phyloP scores from a whole-genome alignment of 73 alveolate species.

The Tetrahymena malaccensis region DNA sequence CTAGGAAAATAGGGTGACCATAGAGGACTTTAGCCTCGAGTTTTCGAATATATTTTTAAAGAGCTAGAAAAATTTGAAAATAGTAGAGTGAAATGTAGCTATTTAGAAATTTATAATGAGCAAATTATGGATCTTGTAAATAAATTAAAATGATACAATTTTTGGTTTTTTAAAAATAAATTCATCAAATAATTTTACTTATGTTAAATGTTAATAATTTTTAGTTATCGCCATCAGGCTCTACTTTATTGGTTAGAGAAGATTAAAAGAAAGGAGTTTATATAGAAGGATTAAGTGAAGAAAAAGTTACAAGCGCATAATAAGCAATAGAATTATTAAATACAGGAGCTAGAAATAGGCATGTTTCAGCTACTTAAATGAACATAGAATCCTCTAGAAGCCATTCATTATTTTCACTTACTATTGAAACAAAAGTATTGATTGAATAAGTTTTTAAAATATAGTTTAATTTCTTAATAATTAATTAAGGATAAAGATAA shows the following conservation, averaged over 20 bases:
- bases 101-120: constrained; percentile 71
- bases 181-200: background rate
- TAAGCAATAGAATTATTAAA: constrained; percentile 62
- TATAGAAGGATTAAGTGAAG: constrained; percentile 77
- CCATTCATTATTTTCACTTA: constrained; percentile 71
- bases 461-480: background rate
- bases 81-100: constrained; percentile 48
- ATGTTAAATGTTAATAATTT: too few species aligned
- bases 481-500: background rate
- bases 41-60: constrained; percentile 54
- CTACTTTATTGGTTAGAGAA: constrained; percentile 43
- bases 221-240: background rate
- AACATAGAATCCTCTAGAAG: constrained; percentile 77
- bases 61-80: constrained; percentile 25
- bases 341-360: constrained; percentile 73
- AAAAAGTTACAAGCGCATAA: constrained; percentile 41
- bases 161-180: too few species aligned
- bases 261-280: constrained; percentile 71
- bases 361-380: constrained; percentile 79
- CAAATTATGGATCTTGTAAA: constrained; percentile 46
- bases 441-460: background rate
- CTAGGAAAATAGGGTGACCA: constrained; percentile 62
- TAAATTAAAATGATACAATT: background rate
- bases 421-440: constrained; percentile 14
- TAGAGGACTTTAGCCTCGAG: constrained; percentile 72